Percentiles rank a stretch among this genome's conserved stretches.
phyloP scores from a whole-genome alignment of 2,329 filamentous ascomycete genomes.

The Diaporthe amygdali region DNA sequence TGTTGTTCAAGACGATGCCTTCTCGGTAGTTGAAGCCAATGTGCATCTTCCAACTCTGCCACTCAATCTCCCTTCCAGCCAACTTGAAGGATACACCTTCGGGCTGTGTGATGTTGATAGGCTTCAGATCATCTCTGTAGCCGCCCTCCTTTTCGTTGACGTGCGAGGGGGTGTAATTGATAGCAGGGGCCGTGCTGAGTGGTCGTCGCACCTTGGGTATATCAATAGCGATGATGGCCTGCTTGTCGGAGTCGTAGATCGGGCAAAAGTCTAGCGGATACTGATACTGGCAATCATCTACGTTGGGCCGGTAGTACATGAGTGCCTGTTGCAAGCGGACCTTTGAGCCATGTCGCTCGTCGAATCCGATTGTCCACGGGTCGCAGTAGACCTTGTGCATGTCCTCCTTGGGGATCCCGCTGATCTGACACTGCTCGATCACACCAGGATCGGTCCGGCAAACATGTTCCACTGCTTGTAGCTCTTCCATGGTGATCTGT shows the following conservation, averaged over 20 bases:
- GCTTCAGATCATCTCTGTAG: constrained; percentile 80
- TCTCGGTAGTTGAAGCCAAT: constrained; percentile 95
- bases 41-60: constrained; percentile 95
- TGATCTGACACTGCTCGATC: constrained; percentile 86
- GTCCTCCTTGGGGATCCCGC: constrained; percentile 79
- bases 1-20: constrained; percentile 88
- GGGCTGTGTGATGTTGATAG: constrained; percentile 73
- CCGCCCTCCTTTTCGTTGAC: constrained; percentile 73
- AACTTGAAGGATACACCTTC: constrained; percentile 88
- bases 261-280: constrained; percentile 94
- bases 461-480: constrained; percentile 79
- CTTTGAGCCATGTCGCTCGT: constrained; percentile 82
- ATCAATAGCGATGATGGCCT: constrained; percentile 82
- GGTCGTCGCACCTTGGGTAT: constrained; percentile 79
- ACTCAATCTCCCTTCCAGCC: constrained; percentile 74
- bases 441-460: constrained; percentile 81
- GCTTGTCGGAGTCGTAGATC: constrained; percentile 82
- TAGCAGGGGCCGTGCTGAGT: constrained; percentile 71
- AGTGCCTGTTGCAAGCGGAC: constrained; percentile 87
- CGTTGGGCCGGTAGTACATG: constrained; percentile 90
- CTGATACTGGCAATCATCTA: constrained; percentile 88
- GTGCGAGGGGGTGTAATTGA: constrained; percentile 80
- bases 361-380: constrained; percentile 94
- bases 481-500: constrained; percentile 88
- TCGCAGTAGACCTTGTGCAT: constrained; percentile 98